These are phyloP conservation scores for Erodium trifolium DNA, from an alignment of 441 rosid species.

Conservation along the genomic window DNA sequence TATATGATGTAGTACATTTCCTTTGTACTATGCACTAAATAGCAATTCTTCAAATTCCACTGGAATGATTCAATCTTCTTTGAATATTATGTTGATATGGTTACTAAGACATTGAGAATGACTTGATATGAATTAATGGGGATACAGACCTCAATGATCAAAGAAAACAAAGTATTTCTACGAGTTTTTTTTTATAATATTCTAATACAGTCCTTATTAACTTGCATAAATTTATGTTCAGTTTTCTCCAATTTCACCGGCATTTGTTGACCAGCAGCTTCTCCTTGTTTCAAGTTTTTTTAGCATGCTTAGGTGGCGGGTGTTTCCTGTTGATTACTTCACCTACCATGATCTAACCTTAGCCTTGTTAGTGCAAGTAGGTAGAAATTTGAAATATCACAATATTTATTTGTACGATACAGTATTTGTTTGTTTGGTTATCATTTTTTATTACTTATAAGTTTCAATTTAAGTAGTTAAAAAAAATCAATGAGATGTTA, in stretches of 20 bases:
- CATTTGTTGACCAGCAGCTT: background rate
- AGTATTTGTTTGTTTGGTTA: background rate
- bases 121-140: background rate
- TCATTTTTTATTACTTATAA: background rate
- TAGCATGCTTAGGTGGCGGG: background rate
- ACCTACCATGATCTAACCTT: background rate
- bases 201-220: background rate
- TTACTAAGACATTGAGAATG: background rate
- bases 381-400: background rate
- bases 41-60: no score
- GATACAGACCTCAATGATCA: background rate
- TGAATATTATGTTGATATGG: background rate
- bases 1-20: background rate
- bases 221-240: background rate
- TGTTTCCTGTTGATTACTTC: background rate
- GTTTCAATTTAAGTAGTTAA: conserved; percentile 7
- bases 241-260: background rate
- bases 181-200: background rate
- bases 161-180: background rate
- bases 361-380: background rate
- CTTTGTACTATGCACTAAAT: background rate
- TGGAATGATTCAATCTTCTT: background rate
- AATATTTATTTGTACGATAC: background rate
- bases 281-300: background rate
- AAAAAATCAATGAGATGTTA: conserved; percentile 20